Conservation (phyloP, 2,329 filamentous ascomycete species). For the Epichloe aotearoae region DNA sequence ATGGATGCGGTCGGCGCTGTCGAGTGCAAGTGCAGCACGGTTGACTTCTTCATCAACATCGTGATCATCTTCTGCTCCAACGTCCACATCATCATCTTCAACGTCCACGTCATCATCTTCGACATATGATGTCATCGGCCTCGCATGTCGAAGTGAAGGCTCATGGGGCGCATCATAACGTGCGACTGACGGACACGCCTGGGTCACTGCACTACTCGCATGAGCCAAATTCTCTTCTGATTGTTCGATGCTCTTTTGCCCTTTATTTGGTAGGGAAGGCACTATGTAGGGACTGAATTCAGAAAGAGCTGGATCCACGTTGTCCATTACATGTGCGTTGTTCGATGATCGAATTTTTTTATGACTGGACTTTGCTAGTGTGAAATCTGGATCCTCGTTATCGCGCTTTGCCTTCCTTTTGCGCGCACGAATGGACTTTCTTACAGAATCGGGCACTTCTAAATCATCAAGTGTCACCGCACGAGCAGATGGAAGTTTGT, state of each 20-base stretch:
- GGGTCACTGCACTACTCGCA: slow-evolving; percentile 19
- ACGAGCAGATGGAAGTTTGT: slow-evolving; percentile 37
- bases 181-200: background rate
- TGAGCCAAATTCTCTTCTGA: background rate
- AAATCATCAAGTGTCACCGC: slow-evolving; percentile 28
- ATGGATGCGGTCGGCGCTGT: background rate
- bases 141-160: slow-evolving; percentile 37
- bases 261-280: background rate
- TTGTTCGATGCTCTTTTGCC: slow-evolving; percentile 8
- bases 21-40: background rate
- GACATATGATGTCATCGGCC: slow-evolving; percentile 36
- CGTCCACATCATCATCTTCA: slow-evolving; percentile 22
- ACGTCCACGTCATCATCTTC: slow-evolving; percentile 30
- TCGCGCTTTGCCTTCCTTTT: slow-evolving; percentile 40
- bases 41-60: background rate
- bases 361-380: slow-evolving; percentile 26
- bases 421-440: slow-evolving; percentile 38
- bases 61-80: slow-evolving; percentile 13
- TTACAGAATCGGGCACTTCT: slow-evolving; percentile 40
- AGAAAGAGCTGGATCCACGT: slow-evolving; percentile 41
- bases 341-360: slow-evolving; percentile 25
- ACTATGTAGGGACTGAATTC: slow-evolving; percentile 8
- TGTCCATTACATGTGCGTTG: slow-evolving; percentile 22
- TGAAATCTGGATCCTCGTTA: slow-evolving; percentile 42
- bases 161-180: slow-evolving; percentile 22